These are phyloP conservation scores for Citrus trifoliata DNA, from an alignment of 345 rosid species.

Conservation along the genomic window DNA sequence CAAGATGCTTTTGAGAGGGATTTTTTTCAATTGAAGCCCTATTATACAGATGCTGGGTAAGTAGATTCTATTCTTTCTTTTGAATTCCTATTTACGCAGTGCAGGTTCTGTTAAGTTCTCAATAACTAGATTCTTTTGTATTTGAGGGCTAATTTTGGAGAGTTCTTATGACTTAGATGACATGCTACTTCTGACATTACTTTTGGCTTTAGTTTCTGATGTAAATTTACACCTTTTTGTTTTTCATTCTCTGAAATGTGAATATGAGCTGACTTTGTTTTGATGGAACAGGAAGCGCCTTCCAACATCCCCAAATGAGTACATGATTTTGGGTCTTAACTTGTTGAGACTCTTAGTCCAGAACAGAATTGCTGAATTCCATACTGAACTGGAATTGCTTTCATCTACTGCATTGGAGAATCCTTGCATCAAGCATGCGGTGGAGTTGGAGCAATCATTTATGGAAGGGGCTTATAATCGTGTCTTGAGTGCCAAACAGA, in stretches of 20 bases:
- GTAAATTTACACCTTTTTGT: background rate
- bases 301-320: conserved; percentile 75
- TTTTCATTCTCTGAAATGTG: background rate
- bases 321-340: conserved; percentile 88
- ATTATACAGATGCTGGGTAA: conserved; percentile 89
- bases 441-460: conserved; percentile 98
- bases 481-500: conserved; percentile 88
- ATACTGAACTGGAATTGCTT: conserved; percentile 87
- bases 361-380: conserved; percentile 96
- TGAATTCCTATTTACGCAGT: background rate
- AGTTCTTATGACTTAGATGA: background rate
- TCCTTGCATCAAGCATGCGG: conserved; percentile 92
- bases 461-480: conserved; percentile 99
- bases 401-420: conserved; percentile 73
- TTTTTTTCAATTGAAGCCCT: conserved; percentile 93
- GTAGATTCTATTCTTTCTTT: background rate
- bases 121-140: background rate
- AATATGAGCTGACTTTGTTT: conserved; percentile 10
- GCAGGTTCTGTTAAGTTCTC: background rate
- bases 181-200: background rate
- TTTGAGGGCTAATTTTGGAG: background rate
- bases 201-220: background rate
- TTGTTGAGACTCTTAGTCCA: conserved; percentile 91
- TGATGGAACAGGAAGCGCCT: conserved; percentile 54
- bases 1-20: conserved; percentile 97